Percentiles rank a stretch among this genome's conserved stretches.
These are phyloP conservation scores for Mallotus repandus DNA, from an alignment of 441 rosid species.

Conservation along the genomic window DNA sequence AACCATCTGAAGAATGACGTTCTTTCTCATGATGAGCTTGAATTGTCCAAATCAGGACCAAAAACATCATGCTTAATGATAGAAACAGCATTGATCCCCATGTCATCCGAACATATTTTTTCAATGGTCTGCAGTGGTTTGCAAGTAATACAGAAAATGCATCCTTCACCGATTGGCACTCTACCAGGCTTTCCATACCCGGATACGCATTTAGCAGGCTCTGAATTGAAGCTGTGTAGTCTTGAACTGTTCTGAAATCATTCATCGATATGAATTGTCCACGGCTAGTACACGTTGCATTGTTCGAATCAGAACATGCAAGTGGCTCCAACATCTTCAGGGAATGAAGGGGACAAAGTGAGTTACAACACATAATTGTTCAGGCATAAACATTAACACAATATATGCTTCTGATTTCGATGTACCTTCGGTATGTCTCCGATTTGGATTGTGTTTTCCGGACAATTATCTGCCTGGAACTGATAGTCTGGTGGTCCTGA, in stretches of 20 bases:
- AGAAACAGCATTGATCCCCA: conserved; percentile 54
- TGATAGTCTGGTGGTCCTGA: conserved; percentile 56
- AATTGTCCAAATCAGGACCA: conserved; percentile 47
- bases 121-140: conserved; percentile 55
- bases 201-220: conserved; percentile 53
- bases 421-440: conserved; percentile 54
- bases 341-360: background rate
- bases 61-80: conserved; percentile 41
- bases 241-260: conserved; percentile 36
- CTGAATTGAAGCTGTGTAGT: conserved; percentile 53
- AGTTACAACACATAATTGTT: background rate
- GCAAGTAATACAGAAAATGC: conserved; percentile 52
- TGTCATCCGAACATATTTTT: conserved; percentile 39
- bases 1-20: conserved; percentile 28
- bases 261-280: conserved; percentile 40
- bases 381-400: background rate
- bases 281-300: conserved; percentile 31
- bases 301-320: conserved; percentile 42
- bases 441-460: conserved; percentile 43
- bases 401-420: background rate
- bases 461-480: conserved; percentile 51
- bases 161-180: conserved; percentile 53
- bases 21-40: conserved; percentile 32
- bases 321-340: conserved; percentile 38
- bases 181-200: conserved; percentile 49